Conservation (phyloP, 257 asterid genomes). For the Solanum virginianum region DNA sequence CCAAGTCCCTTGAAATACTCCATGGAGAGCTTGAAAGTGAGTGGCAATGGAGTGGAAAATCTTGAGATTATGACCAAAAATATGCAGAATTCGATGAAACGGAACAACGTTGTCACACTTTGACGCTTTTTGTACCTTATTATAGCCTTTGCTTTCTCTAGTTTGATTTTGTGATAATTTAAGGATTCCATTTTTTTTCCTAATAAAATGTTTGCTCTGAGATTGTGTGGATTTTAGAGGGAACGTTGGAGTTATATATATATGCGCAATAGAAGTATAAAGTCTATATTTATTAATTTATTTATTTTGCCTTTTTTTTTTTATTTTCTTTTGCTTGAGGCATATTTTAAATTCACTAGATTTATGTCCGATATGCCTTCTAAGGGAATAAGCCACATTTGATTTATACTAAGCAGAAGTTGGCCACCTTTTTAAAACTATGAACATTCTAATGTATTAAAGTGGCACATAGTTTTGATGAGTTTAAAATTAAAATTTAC, state of each 20-base stretch:
- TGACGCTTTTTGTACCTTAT: slow-evolving; percentile 2
- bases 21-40: slow-evolving; percentile 13
- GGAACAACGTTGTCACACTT: slow-evolving; percentile 16
- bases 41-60: slow-evolving; percentile 17
- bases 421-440: neutral
- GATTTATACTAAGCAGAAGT: neutral
- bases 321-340: neutral
- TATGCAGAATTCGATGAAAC: slow-evolving; percentile 18
- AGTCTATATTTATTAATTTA: neutral
- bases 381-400: neutral
- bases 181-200: slow-evolving; percentile 12
- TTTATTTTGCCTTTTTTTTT: neutral
- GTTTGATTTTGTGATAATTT: slow-evolving; percentile 15
- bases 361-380: neutral
- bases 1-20: slow-evolving; percentile 35
- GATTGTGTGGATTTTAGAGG: neutral
- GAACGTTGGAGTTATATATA: neutral
- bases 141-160: slow-evolving; percentile 24
- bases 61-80: slow-evolving; percentile 20
- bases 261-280: neutral
- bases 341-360: neutral
- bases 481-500: neutral
- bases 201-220: neutral
- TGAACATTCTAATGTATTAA: neutral
- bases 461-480: neutral